Evolutionary conservation across 768 basidiomycete genomes (phyloP), one percentile per base, ranked within the genome.

Genomic region (Sporobolomyces phaffii): DNA sequence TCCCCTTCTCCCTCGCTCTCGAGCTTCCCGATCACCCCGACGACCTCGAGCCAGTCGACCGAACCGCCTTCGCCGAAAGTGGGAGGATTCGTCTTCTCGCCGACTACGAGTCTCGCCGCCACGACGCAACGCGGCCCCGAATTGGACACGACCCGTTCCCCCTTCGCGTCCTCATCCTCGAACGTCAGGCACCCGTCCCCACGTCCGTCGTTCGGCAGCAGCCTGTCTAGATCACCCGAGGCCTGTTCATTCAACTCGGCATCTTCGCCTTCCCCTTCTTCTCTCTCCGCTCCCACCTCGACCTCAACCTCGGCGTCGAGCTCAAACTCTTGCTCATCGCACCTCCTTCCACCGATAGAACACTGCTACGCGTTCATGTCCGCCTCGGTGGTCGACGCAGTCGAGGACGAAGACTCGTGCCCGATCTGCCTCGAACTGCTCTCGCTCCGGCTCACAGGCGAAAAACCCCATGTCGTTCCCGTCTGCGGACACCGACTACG

Each of bases 401-500:
- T 43, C 7, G 43, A 58, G 3, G 87, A 89, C 28, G 88, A 90
- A 60, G 91, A 93, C 75, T 87, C 88, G 59, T 99, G 96, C 73
- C 94, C 94, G 17, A 91, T 99, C 72, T 99, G 94, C 78, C 86
- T 96, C 72, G 94, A 98, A 75, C 89, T 90, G 2, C 84, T 99
- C 76, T 88, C 87, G 76, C 96, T 91, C 79, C 83, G 92, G 68
- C 80, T 99, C 18, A 89, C 90, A 0, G 96, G 96, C 13, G 96
- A 99, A 81, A 97, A 93, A 76, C 91, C 94, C 11, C 93, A 97
- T 76, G 88, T 99, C 69, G 88, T 96, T 50, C 94, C 96, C 34
- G 90, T 93, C 76, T 99, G 96, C 73, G 93, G 96, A 41, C 96
- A 99, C 80, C 88, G 91, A 40, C 84, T 99, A n/a, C 96, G 97